Percentiles rank a stretch among this genome's conserved stretches.
Evolutionary conservation across 1,139 yeast genomes (phyloP).

Genomic region (Groenewaldozyma sp.): DNA sequence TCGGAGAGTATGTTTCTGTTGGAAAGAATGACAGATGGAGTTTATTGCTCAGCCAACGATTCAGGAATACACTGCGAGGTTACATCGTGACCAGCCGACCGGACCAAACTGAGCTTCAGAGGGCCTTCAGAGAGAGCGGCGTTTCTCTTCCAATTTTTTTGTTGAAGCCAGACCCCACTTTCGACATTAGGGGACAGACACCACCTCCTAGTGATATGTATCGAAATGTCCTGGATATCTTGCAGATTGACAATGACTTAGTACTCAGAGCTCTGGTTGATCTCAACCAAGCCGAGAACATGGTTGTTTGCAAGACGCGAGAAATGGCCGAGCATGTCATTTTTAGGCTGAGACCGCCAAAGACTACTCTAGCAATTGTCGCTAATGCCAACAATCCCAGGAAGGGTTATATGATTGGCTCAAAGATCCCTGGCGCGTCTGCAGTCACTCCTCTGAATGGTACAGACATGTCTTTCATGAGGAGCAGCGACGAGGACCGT

Average conservation of each 20-base stretch:
- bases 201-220: conserved; percentile 29
- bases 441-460: conserved; percentile 50
- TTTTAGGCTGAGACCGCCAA: conserved; percentile 27
- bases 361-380: conserved; percentile 40
- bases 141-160: conserved; percentile 19
- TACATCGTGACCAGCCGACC: conserved; percentile 58
- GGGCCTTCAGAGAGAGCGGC: conserved; percentile 34
- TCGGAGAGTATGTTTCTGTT: conserved; percentile 55
- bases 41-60: conserved; percentile 46
- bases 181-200: conserved; percentile 37
- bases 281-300: conserved; percentile 48
- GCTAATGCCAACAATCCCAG: conserved; percentile 4
- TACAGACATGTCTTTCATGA: conserved; percentile 6
- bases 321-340: conserved; percentile 43
- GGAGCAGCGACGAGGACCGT: background rate
- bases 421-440: conserved; percentile 20
- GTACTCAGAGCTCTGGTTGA: conserved; percentile 61
- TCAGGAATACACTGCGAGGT: conserved; percentile 44
- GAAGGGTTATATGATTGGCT: conserved; percentile 7
- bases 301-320: conserved; percentile 44
- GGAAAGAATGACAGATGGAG: conserved; percentile 57
- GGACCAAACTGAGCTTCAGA: conserved; percentile 47
- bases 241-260: conserved; percentile 46
- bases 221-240: conserved; percentile 49
- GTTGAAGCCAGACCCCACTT: conserved; percentile 38